Evolutionary conservation across 306 rosid species (phyloP).

Genomic region (Begonia peltatifolia): DNA sequence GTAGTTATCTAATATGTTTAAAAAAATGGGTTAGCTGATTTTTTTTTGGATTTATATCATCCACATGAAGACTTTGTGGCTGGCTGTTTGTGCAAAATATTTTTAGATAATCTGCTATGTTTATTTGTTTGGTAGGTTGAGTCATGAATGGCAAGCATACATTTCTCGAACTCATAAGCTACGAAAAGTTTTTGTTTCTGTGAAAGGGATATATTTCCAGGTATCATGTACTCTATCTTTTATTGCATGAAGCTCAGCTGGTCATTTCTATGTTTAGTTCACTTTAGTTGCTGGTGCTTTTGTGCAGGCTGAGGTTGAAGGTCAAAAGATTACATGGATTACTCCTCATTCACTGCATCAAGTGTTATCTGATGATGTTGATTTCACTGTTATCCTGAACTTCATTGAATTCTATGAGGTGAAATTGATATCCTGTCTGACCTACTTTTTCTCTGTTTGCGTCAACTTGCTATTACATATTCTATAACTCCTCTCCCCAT

Average conservation of each 20-base stretch:
- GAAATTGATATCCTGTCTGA: constrained; percentile 1
- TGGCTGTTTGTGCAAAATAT: no score
- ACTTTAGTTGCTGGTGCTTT: constrained; percentile 8
- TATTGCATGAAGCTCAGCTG: neutral
- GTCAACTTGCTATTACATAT: no score
- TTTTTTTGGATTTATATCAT: no score
- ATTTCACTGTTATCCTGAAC: constrained; percentile 54
- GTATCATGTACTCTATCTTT: constrained; percentile 16
- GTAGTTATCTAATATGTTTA: constrained; percentile 17
- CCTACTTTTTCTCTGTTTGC: neutral
- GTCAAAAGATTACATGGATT: constrained; percentile 78
- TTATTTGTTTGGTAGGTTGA: constrained; percentile 31
- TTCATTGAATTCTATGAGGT: constrained; percentile 81
- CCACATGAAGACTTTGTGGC: no score
- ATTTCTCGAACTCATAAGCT: constrained; percentile 61
- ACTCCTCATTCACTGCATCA: constrained; percentile 90
- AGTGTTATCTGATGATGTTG: constrained; percentile 67
- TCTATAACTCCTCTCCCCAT: no score
- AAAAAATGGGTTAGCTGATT: no score
- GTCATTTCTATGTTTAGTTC: no score
- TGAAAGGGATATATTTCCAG: constrained; percentile 91
- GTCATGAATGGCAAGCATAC: constrained; percentile 93
- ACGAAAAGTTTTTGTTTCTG: constrained; percentile 75
- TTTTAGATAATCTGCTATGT: no score
- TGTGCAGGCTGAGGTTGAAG: constrained; percentile 65